These are phyloP conservation scores for Aphanoascus verrucosus DNA, from an alignment of 2,329 filamentous ascomycete genomes.

Conservation along the genomic window DNA sequence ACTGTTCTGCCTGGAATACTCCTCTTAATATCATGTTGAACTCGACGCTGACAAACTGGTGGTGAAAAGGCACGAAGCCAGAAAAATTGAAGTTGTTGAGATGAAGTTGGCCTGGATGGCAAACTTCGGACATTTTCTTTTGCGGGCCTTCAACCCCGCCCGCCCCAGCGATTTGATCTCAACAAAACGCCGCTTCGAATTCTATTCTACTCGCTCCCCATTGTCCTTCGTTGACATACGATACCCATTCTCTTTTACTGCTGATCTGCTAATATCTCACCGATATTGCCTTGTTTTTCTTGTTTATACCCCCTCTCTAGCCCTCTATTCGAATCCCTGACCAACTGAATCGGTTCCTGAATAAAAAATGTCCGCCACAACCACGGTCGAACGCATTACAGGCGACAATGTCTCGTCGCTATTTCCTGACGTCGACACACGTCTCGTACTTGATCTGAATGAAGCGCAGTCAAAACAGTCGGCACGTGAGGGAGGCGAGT, in stretches of 20 bases:
- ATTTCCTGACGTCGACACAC: conserved; percentile 69
- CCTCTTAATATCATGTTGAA: too few relatives aligned
- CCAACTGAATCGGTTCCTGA: too few relatives aligned
- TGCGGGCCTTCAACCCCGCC: background rate
- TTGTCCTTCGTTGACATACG: background rate
- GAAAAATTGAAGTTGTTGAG: too few relatives aligned
- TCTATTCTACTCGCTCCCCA: background rate
- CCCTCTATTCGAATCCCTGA: background rate
- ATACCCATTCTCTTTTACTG: background rate
- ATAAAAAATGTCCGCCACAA: conserved; percentile 25
- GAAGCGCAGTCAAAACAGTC: conserved; percentile 32
- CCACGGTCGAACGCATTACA: conserved; percentile 56
- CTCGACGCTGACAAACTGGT: too few relatives aligned
- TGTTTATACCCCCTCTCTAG: background rate
- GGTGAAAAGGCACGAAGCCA: too few relatives aligned
- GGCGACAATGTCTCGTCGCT: conserved; percentile 76
- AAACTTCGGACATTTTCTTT: background rate
- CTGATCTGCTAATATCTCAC: background rate
- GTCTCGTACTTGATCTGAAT: conserved; percentile 43
- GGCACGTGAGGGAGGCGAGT: conserved; percentile 51
- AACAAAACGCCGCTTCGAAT: background rate
- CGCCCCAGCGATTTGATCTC: background rate
- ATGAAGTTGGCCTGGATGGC: too few relatives aligned
- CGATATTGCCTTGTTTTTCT: background rate
- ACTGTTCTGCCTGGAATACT: too few relatives aligned